Percentiles rank a stretch among this genome's conserved stretches.
These are phyloP conservation scores for Lunularia cruciata DNA, from an alignment of 225 moss, liverwort and hornwort genomes.

Conservation along the genomic window DNA sequence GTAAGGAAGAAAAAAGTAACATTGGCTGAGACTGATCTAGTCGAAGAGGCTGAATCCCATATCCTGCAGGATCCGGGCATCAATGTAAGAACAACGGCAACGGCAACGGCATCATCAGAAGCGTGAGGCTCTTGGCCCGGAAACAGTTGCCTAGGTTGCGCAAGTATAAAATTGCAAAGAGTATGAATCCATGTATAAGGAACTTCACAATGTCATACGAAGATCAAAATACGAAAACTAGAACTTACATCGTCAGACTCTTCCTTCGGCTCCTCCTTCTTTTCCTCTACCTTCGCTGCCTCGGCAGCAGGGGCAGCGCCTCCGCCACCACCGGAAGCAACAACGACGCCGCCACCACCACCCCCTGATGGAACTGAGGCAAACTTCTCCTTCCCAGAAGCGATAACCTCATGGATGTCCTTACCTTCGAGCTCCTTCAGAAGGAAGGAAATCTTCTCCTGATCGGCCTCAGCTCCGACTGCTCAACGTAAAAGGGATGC, in stretches of 20 bases:
- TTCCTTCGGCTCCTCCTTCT: constrained; percentile 68
- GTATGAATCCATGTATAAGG: too few relatives aligned
- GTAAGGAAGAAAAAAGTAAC: background rate
- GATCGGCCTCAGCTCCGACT: constrained; percentile 76
- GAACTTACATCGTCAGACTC: constrained; percentile 78
- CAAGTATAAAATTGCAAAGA: too few relatives aligned
- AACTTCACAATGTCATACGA: too few relatives aligned
- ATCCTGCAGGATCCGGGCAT: too few relatives aligned
- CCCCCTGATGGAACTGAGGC: constrained; percentile 79
- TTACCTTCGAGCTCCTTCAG: constrained; percentile 65
- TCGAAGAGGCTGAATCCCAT: constrained; percentile 79
- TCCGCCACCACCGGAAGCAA: constrained; percentile 42
- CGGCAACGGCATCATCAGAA: too few relatives aligned
- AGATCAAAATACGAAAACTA: too few relatives aligned
- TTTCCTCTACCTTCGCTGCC: constrained; percentile 49
- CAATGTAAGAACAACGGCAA: too few relatives aligned
- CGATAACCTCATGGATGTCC: constrained; percentile 79
- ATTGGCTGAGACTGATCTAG: constrained; percentile 8
- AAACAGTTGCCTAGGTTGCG: too few relatives aligned
- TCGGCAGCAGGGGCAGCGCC: constrained; percentile 41
- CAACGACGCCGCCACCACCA: constrained; percentile 48
- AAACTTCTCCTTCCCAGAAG: constrained; percentile 73
- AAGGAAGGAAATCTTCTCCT: constrained; percentile 50
- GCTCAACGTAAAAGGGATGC: background rate
- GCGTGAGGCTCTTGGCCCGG: too few relatives aligned